Base-by-base conservation (phyloP, 768 basidiomycete species). In the Leucocoprinus leucothites region DNA sequence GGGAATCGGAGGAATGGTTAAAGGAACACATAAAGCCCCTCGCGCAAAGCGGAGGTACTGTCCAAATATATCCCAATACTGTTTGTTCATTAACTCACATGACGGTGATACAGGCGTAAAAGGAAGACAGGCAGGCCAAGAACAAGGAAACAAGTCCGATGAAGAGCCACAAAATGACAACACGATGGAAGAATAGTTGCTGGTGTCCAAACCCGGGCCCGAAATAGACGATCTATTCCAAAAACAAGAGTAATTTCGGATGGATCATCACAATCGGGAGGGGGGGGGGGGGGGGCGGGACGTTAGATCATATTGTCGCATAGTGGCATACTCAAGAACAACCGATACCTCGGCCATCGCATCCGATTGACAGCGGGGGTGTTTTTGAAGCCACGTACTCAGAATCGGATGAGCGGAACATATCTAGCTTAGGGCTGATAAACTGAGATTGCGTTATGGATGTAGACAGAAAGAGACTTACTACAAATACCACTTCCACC, bases 1-100 rank as follows among this genome's bases (percentile, higher is more conserved):
- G 95, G 95, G 91, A 94, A 65, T 88, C 90, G 0, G 95, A 98
- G 69, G 94, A 97, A 58, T 98, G 94, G 94, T 72, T 96, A 26
- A 74, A 84, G 67, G 78, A 87, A 63, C 76, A 95, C 67, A 86
- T 88, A 2, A 91, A 93, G 64, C 89, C 91, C 9, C 72, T 89
- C 47, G 79, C 82, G 11, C 79, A 86, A 61, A 85, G 85, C 61
- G 89, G 88, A 71, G 90, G 90, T 86, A 58, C 55, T 75, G 66
- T 22, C 31, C 45, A 25, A 50, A 36, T 25, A 48, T 57, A 34
- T 28, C 13, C 47, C 31, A 58, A 50, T 34, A 28, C 45, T 48
- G 4, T 43, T 49, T 36, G 35, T 56, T 41, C 24, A 8, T 42
- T 31, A 14, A 41, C 49, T 35, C 35, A 47, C 11, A 21, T 18